Conservation (phyloP, 805 yeast genomes). For the Kazachstania taianensis region DNA sequence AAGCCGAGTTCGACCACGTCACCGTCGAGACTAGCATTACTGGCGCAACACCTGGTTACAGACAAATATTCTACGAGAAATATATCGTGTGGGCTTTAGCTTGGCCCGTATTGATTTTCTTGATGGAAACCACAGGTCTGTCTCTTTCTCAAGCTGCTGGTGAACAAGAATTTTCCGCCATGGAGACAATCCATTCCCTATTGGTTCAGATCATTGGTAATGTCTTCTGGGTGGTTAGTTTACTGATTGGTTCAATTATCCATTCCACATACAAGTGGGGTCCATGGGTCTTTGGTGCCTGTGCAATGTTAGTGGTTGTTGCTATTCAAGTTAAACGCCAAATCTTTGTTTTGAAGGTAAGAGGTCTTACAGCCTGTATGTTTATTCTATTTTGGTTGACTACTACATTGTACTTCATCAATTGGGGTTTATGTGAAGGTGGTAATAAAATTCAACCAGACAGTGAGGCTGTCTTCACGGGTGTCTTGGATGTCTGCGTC, state of each 20-base stretch:
- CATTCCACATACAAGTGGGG: slow-evolving; percentile 52
- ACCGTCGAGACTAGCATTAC: slow-evolving; percentile 20
- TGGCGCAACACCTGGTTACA: slow-evolving; percentile 23
- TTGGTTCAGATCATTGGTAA: slow-evolving; percentile 33
- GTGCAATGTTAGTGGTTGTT: slow-evolving; percentile 34
- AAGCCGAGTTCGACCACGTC: slow-evolving; percentile 42
- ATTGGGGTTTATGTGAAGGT: slow-evolving; percentile 39
- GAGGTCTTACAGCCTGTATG: slow-evolving; percentile 16
- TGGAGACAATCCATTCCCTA: slow-evolving; percentile 12
- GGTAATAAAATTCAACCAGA: slow-evolving; percentile 52
- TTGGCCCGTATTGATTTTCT: slow-evolving; percentile 36
- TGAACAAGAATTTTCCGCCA: slow-evolving; percentile 30
- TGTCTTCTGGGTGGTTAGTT: slow-evolving; percentile 37
- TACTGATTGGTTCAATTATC: slow-evolving; percentile 36
- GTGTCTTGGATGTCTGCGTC: slow-evolving; percentile 43
- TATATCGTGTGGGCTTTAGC: slow-evolving; percentile 51
- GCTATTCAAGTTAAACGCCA: slow-evolving; percentile 18
- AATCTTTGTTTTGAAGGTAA: slow-evolving; percentile 17
- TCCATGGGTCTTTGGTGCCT: slow-evolving; percentile 59
- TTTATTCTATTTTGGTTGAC: slow-evolving; percentile 13
- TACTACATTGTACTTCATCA: slow-evolving; percentile 19
- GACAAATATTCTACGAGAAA: slow-evolving; percentile 50
- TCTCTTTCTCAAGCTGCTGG: slow-evolving; percentile 18
- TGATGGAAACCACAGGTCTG: slow-evolving; percentile 17
- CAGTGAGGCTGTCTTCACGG: slow-evolving; percentile 49